These are phyloP conservation scores for Penicillium nucicola DNA, from an alignment of 495 filamentous ascomycete genomes.

Conservation along the genomic window DNA sequence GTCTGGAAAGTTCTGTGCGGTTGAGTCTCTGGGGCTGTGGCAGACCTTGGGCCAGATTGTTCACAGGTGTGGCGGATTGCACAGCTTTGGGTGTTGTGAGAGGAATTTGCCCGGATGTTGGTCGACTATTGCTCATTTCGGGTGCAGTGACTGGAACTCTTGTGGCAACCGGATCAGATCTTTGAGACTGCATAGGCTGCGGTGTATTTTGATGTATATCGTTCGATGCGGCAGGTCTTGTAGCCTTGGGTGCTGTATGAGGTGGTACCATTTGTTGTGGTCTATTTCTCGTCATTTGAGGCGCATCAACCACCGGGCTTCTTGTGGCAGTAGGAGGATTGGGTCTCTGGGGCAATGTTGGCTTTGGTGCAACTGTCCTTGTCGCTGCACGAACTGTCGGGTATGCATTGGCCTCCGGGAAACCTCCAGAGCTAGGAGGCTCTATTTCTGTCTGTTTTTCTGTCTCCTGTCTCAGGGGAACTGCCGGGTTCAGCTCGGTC, in stretches of 20 bases:
- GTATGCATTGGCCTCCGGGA: background rate
- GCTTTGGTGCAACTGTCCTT: background rate
- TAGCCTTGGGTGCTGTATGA: background rate
- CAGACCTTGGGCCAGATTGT: too few relatives aligned
- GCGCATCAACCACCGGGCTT: background rate
- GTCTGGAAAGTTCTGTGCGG: too few relatives aligned
- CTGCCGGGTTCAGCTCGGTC: slow-evolving; percentile 3
- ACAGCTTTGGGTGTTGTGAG: background rate
- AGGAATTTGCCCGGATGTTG: background rate
- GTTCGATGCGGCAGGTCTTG: background rate
- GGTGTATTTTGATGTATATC: background rate
- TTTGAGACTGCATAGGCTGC: background rate
- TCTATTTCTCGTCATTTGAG: background rate
- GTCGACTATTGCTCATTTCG: background rate
- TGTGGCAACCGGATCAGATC: background rate
- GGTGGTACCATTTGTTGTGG: background rate
- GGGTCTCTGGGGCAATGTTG: background rate
- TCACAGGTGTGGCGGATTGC: background rate
- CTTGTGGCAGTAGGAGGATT: background rate
- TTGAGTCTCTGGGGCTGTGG: too few relatives aligned
- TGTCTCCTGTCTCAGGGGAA: background rate
- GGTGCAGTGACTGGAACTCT: background rate
- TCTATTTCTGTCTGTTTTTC: background rate
- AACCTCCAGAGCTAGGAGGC: background rate
- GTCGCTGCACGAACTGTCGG: background rate